Base-by-base conservation (phyloP, 208 protist species). In the Naegleria lovaniensis region DNA sequence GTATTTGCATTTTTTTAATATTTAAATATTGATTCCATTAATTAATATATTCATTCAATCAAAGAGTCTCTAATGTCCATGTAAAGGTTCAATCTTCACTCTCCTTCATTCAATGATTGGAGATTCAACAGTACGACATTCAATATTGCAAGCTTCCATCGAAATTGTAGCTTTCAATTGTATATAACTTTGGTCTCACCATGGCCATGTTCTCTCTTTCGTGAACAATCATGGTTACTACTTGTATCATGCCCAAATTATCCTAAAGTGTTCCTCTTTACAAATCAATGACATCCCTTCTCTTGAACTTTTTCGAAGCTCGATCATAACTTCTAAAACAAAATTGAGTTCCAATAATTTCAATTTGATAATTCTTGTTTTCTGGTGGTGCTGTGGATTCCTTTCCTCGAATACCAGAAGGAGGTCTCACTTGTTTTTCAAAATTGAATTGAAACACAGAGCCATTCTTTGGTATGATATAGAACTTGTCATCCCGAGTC, bases 301-400 rank as follows among this genome's bases (percentile, higher is more conserved):
- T 16, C 88, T 93, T 93, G 48, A 92, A 93, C 58, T 90, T 93
- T 36, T 90, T 90, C 13, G 51, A 51, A 16, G 84, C 51, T 59
- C 92, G 79, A n/a, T 93, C 92, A 43, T 48, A 43, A 9, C 33
- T 67, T 55, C 87, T 91, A 48, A 41, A 93, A 36, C 90, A 91
- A 83, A 93, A 92, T 41, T 93, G 83, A 33, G 90, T 84, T 29
- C 92, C 92, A 83, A 89, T 90, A 39, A 93, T 93, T 15, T 85
- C 90, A 9, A 91, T 43, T 25, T 51, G 25, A 9, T 58, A 40
- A 3, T 39, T 16, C 9, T 11, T 59, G 22, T 43, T n/a, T 79
- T 89, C 38, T 13, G 90, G 25, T n/a, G 67, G 25, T 40, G 91
- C 89, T 67, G 89, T 59, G 5, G 89, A 58, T 84, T 3, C 86